Evolutionary conservation across 75 land plant genomes (phyloP), one percentile per base, ranked within the genome.

Genomic region (Sequoia sempervirens): DNA sequence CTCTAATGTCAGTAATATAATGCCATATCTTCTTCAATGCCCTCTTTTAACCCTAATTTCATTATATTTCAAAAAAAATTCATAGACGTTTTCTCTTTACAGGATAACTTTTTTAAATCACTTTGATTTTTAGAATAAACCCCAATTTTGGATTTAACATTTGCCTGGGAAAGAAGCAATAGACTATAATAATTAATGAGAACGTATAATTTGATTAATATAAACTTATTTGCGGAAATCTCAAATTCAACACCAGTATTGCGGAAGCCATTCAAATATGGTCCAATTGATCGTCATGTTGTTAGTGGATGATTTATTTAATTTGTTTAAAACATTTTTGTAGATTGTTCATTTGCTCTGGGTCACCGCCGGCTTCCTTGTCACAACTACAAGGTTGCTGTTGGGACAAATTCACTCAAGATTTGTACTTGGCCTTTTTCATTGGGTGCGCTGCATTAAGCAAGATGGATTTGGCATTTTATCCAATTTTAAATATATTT

Each of bases 1-100:
- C 80, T 88, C 86, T 80, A 96, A 96, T 81, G 98, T 96, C 87
- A 30, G 84, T 36, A 46, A 50, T 14, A 13, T 1, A 38, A 26
- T 11, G 26, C 79, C 78, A 26, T 75, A 74, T 54, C 46, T 38
- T 9, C 82, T 2, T 38, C 50, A 41, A 79, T 69, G 45, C 14
- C 28, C 75, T 50, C 75, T n/a, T 47, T 30, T 12, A 30, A 47
- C n/a, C 56, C 81, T 80, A 46, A 9, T 30, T 23, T 37, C 17
- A 23, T 52, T 37, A 43, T 53, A 20, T 38, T 78, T 41, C n/a
- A 0, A 8, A 13, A 18, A 30, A 18, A 41, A 43, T 20, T 78
- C 1, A 0, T 12, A 9, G 26, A 41, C 46, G 45, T 78, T 13
- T 1, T 26, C 18, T 23, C n/a, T 5, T 40, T 20, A 20, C 9